Evolutionary conservation across 2,329 filamentous ascomycete species (phyloP), one percentile per base, ranked within the genome.

Genomic region (Talaromyces sp.): DNA sequence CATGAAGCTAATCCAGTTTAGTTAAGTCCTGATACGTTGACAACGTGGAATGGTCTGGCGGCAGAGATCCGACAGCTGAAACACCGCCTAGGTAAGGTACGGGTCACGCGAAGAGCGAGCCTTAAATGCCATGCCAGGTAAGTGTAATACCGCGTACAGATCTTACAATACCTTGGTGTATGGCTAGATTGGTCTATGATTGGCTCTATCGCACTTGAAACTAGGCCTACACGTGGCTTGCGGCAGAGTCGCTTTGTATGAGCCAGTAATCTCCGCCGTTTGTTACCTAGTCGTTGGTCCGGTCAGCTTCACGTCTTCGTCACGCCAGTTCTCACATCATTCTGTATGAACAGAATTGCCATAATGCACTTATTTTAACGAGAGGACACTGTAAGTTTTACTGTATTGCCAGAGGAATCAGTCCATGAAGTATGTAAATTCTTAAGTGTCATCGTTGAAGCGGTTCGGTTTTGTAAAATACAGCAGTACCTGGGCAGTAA

Each of bases 171-270:
- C 52, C 33, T 37, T 39, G 39, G 33, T 56, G 52, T 56, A 37
- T 1, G 14, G 6, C 5, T 56, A 82, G 83, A 31, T 54, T 52
- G 3, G 6, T 24, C 7, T 14, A 6, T 57, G 7, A 41, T 62
- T 62, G 52, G 52, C 52, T 37, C 2, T 37, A 14, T 10, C 19
- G 11, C n/a, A 56, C 52, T 14, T 56, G 52, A 56, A 56, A 56
- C 52, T 39, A 56, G 52, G 52, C 11, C 52, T 39, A 56, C 52
- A 56, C 52, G 52, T 56, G 52, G 52, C 52, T 54, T 56, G 52
- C 52, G 52, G 52, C 52, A 56, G n/a, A 56, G n/a, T 39, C n/a
- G n/a, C 33, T 19, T 56, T 22, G 52, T 56, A 56, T 39, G 52
- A 37, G 10, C 52, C 52, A 56, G 52, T 56, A 56, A 56, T 16